These are phyloP conservation scores for Capsicum baccatum DNA, from an alignment of 257 asterid genomes.

Conservation along the genomic window DNA sequence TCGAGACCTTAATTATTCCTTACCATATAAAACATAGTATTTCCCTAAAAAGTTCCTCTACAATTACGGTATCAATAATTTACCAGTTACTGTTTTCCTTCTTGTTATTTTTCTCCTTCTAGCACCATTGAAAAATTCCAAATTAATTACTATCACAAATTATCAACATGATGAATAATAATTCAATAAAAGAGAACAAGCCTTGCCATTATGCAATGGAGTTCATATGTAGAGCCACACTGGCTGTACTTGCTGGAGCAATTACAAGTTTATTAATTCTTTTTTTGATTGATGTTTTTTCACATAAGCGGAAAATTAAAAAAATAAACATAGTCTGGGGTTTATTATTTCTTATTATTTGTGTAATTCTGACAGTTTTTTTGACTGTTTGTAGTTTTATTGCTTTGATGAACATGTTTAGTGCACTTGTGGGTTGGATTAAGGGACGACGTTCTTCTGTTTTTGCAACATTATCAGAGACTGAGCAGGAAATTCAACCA, in stretches of 20 bases:
- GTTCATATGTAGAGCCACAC: constrained; percentile 4
- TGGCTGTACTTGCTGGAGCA: background rate
- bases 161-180: no score
- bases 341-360: background rate
- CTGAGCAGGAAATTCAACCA: background rate
- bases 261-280: background rate
- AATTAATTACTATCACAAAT: no score
- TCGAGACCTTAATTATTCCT: no score
- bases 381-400: background rate
- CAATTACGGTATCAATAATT: no score
- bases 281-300: background rate
- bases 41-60: no score
- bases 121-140: no score
- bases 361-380: background rate
- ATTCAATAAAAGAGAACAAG: background rate
- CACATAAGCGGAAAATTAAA: background rate
- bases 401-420: constrained; percentile 2
- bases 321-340: background rate
- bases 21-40: no score
- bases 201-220: background rate
- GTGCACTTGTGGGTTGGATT: background rate
- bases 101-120: no score
- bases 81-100: no score
- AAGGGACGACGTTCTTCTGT: background rate
- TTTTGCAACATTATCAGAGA: background rate